Evolutionary conservation across 2,329 filamentous ascomycete genomes (phyloP).

Genomic region (Paecilomyces sp.): DNA sequence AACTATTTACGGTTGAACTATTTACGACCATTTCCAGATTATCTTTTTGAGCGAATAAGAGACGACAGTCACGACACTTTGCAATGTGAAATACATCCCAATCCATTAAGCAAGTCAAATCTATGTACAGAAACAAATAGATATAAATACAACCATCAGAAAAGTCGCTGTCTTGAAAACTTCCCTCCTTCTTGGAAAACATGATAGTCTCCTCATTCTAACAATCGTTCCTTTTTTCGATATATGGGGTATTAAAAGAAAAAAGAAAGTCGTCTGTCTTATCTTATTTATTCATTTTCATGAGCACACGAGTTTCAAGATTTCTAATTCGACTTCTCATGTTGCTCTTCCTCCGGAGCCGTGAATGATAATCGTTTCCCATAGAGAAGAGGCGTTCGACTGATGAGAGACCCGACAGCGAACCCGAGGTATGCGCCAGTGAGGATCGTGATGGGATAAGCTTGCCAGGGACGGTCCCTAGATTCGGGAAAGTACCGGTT

Average conservation of each 20-base stretch:
- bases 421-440: constrained; percentile 76
- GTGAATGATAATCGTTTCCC: constrained; percentile 8
- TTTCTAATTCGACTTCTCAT: background rate
- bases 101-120: background rate
- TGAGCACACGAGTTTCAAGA: background rate
- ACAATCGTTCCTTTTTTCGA: background rate
- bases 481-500: background rate
- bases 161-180: too few species aligned
- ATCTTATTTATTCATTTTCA: background rate
- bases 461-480: constrained; percentile 94
- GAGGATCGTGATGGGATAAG: constrained; percentile 89
- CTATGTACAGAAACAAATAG: background rate
- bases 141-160: background rate
- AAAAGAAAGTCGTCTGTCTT: background rate
- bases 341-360: background rate
- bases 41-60: too few species aligned
- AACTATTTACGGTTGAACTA: too few species aligned
- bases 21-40: too few species aligned
- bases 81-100: background rate
- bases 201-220: background rate
- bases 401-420: constrained; percentile 48
- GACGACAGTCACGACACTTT: too few species aligned
- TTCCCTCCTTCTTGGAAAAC: too few species aligned
- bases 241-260: background rate
- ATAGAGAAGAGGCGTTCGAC: constrained; percentile 17